A percentile compares a stretch with the other conserved stretches of the same genome.
Conservation (phyloP, 768 basidiomycete species). For the Mrakia hoshinonis region DNA sequence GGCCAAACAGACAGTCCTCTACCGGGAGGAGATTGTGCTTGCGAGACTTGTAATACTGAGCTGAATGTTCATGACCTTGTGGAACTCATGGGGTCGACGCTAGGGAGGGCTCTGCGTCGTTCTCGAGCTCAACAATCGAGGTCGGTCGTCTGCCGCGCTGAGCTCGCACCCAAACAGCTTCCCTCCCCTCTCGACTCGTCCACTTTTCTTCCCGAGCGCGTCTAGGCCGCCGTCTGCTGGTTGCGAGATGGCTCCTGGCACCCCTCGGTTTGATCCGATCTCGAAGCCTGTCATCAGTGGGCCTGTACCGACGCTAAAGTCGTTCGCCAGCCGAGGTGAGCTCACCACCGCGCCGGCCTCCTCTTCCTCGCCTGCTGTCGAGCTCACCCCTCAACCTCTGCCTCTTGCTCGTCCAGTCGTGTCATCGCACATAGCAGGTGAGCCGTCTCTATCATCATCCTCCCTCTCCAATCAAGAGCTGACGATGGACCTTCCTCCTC, state of each 20-base stretch:
- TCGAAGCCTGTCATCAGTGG: background rate
- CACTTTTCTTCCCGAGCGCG: too few species aligned
- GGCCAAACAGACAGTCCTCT: too few species aligned
- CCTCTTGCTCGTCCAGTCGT: background rate
- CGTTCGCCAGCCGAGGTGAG: constrained; percentile 7
- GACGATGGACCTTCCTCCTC: background rate
- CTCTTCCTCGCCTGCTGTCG: background rate
- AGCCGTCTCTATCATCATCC: background rate
- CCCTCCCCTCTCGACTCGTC: too few species aligned
- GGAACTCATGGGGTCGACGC: too few species aligned
- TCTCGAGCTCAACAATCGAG: too few species aligned
- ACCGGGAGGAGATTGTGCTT: too few species aligned
- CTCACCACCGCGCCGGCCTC: background rate
- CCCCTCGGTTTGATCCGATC: constrained; percentile 6
- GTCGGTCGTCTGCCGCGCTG: too few species aligned
- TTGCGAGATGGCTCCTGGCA: background rate
- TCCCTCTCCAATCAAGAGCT: background rate
- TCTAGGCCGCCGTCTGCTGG: too few species aligned
- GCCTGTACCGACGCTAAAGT: constrained; percentile 11
- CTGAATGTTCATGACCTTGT: too few species aligned
- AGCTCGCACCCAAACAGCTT: too few species aligned
- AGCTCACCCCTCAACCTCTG: background rate
- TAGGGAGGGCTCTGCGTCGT: too few species aligned
- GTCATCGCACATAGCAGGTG: constrained; percentile 2
- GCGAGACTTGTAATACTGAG: too few species aligned